Evolutionary conservation across 2,329 filamentous ascomycete genomes (phyloP).

Genomic region (Colletotrichum musicola): DNA sequence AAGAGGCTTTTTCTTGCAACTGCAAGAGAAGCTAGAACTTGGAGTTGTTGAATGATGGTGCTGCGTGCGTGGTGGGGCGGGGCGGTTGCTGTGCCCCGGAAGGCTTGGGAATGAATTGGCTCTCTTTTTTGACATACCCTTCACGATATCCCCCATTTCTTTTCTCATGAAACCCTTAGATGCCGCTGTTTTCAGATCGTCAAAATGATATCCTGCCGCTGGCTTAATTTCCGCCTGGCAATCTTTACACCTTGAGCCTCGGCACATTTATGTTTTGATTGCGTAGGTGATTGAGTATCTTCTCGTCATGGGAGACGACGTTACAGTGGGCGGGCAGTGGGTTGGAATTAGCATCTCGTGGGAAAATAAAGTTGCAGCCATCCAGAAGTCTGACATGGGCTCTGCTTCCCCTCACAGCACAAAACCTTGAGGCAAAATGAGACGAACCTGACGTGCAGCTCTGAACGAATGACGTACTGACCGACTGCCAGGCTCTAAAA

Average conservation of each 20-base stretch:
- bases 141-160: slow-evolving; percentile 36
- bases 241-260: not conserved
- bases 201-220: slow-evolving; percentile 14
- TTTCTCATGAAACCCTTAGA: not conserved
- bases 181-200: not conserved
- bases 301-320: no score
- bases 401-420: no score
- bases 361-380: no score
- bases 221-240: not conserved
- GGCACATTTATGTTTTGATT: not conserved
- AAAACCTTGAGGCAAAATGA: no score
- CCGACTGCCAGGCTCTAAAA: no score
- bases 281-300: no score
- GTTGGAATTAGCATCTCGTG: no score
- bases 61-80: not conserved
- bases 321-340: no score
- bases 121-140: slow-evolving; percentile 31
- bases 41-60: not conserved
- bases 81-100: not conserved
- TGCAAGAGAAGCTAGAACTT: not conserved
- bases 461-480: no score
- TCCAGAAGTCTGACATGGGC: no score
- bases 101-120: not conserved
- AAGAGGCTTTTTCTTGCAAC: not conserved
- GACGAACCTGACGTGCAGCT: no score